A percentile compares a stretch with the other conserved stretches of the same genome.
These are phyloP conservation scores for Zygnema cylindricum DNA, from an alignment of 139 green algal genomes.

Conservation along the genomic window DNA sequence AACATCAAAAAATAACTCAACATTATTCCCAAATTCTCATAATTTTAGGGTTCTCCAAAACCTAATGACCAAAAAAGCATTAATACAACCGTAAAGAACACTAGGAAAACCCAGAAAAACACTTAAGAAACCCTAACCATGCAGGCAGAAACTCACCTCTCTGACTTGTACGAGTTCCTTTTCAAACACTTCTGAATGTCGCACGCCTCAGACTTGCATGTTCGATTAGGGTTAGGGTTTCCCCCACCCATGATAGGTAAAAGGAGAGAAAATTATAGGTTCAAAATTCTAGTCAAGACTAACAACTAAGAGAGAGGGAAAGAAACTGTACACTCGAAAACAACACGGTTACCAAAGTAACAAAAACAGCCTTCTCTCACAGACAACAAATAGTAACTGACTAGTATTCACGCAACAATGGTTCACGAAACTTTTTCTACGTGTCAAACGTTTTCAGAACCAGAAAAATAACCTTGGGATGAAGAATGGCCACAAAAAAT, in stretches of 20 bases:
- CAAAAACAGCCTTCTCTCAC: neutral
- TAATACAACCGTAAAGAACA: neutral
- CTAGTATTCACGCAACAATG: too few relatives aligned
- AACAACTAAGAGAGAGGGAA: too few relatives aligned
- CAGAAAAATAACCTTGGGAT: too few relatives aligned
- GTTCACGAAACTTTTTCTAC: too few relatives aligned
- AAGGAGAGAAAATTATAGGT: too few relatives aligned
- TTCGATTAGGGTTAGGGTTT: neutral
- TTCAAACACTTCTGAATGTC: conserved; percentile 8
- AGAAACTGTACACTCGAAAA: too few relatives aligned
- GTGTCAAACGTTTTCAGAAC: too few relatives aligned
- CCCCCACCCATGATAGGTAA: neutral
- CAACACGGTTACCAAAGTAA: too few relatives aligned
- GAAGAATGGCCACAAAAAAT: too few relatives aligned
- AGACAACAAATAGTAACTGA: conserved; percentile 5
- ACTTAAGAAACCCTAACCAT: neutral
- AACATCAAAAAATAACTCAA: neutral
- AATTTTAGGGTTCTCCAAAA: neutral
- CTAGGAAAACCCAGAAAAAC: neutral
- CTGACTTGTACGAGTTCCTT: neutral
- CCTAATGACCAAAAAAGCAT: neutral
- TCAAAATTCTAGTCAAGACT: too few relatives aligned
- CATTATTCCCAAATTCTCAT: neutral
- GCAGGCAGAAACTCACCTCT: neutral
- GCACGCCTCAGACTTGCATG: conserved; percentile 10